A percentile compares a stretch with the other conserved stretches of the same genome.
Conservation (phyloP, 2,329 filamentous ascomycete species). For the Pyrenochaeta sp. region DNA sequence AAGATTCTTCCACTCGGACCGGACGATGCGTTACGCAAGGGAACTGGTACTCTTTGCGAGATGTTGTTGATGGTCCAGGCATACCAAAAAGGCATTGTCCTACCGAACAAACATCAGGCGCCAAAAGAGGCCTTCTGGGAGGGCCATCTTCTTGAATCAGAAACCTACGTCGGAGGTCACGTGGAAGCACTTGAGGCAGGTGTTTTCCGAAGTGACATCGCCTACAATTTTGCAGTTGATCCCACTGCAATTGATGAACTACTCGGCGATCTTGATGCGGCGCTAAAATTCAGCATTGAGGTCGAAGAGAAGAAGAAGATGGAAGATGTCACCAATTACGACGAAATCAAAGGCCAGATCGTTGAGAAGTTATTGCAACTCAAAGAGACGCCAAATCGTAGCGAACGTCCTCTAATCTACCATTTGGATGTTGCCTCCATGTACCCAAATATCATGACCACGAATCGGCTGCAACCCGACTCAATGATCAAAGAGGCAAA, state of each 20-base stretch:
- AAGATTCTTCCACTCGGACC: constrained; percentile 93
- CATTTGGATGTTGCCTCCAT: constrained; percentile 98
- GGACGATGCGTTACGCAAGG: constrained; percentile 92
- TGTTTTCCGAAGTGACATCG: constrained; percentile 94
- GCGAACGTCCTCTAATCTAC: constrained; percentile 90
- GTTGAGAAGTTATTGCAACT: constrained; percentile 72
- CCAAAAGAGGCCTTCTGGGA: constrained; percentile 96
- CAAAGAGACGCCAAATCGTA: constrained; percentile 82
- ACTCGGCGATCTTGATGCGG: constrained; percentile 82
- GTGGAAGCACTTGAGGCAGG: constrained; percentile 99
- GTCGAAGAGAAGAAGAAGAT: constrained; percentile 62
- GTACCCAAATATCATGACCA: constrained; percentile 99
- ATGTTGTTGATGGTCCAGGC: constrained; percentile 99
- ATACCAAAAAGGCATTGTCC: constrained; percentile 86
- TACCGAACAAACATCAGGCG: constrained; percentile 95
- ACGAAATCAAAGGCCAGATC: constrained; percentile 80
- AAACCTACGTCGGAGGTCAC: constrained; percentile 97
- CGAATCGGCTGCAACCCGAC: constrained; percentile 94
- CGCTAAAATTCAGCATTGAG: constrained; percentile 78
- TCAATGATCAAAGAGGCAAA: constrained; percentile 98
- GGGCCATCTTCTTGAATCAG: constrained; percentile 92
- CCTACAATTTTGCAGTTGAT: constrained; percentile 92
- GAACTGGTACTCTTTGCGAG: constrained; percentile 97
- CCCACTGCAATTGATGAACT: constrained; percentile 88
- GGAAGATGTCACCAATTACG: constrained; percentile 60